These are phyloP conservation scores for Helichrysum umbraculigerum DNA, from an alignment of 129 eudicot genomes.

Conservation along the genomic window DNA sequence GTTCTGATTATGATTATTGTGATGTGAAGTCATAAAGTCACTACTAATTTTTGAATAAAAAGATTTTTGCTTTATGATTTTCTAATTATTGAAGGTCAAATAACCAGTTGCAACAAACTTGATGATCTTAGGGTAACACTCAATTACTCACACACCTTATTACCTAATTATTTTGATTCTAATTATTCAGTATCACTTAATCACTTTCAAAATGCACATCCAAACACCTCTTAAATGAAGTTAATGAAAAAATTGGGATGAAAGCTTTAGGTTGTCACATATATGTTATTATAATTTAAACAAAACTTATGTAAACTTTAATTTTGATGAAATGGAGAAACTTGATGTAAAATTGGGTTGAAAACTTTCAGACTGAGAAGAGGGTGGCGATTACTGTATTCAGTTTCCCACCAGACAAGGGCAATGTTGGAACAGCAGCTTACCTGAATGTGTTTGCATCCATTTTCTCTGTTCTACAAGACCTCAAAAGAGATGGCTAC, in stretches of 20 bases:
- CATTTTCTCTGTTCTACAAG: constrained; percentile 80
- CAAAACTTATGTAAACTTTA: not conserved
- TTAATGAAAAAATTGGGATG: not conserved
- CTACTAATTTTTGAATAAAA: not conserved
- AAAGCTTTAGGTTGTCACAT: not conserved
- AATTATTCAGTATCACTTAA: not conserved
- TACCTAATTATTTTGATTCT: not conserved
- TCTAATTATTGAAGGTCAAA: no score
- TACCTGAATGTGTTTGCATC: constrained; percentile 94
- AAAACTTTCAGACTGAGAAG: constrained; percentile 71
- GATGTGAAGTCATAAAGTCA: no score
- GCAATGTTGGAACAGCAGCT: constrained; percentile 98
- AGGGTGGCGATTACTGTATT: constrained; percentile 91
- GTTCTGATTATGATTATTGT: no score
- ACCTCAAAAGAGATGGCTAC: constrained; percentile 80
- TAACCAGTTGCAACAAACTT: no score
- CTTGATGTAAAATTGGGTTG: not conserved
- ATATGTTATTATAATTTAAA: not conserved
- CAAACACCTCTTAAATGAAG: not conserved
- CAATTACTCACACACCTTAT: not conserved
- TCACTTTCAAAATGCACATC: not conserved
- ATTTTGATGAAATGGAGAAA: not conserved
- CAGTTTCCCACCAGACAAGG: constrained; percentile 99
- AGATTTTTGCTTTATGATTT: not conserved
- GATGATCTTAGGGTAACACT: not conserved